Evolutionary conservation across 805 yeast species (phyloP), one percentile per base, ranked within the genome.

Genomic region (Groenewaldozyma salmanticensis): DNA sequence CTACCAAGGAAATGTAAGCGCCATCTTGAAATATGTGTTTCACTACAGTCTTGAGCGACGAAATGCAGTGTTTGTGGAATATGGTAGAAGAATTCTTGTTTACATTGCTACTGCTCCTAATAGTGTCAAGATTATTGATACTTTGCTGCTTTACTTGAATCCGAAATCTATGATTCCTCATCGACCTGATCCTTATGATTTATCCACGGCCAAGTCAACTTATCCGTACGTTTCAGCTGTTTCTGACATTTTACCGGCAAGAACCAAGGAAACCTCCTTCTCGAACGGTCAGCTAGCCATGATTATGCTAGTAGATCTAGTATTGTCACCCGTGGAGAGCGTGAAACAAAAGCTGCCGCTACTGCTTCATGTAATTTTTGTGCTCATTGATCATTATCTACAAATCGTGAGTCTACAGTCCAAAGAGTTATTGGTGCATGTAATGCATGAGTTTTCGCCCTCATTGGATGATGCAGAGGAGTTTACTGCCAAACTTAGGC

Each of bases 81-180:
- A 76, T 48, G 75, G 92, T 1, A 71, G 94, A 41, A 94, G 86
- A 50, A 79, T 92, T 20, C 71, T 92, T 35, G 82, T 86, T 27
- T 85, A 81, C 48, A 59, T 92, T 21, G 55, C 61, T 7, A 52
- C 62, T 2, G 55, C 68, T 0, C 61, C 65, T 1, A 80, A 94
- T 0, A 76, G 77, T 1, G 52, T 67, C 1, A 75, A 76, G 37
- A 53, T 72, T 18, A 51, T 57, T 4, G 88, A 84, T 42, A 70
- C 76, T 9, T 64, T 94, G 43, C 64, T 87, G 19, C 65, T 66
- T 3, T 81, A 83, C 49, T 64, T 92, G 35, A 83, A 82, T 50
- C 96, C 97, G 2, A 81, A 78, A 49, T 69, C 79, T 4, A 86
- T 90, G 94, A 79, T 92, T n/a, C 95, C 96, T 1, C 75, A 78